Evolutionary conservation across 2,329 filamentous ascomycete genomes (phyloP).

Genomic region (Epichloe sibirici): DNA sequence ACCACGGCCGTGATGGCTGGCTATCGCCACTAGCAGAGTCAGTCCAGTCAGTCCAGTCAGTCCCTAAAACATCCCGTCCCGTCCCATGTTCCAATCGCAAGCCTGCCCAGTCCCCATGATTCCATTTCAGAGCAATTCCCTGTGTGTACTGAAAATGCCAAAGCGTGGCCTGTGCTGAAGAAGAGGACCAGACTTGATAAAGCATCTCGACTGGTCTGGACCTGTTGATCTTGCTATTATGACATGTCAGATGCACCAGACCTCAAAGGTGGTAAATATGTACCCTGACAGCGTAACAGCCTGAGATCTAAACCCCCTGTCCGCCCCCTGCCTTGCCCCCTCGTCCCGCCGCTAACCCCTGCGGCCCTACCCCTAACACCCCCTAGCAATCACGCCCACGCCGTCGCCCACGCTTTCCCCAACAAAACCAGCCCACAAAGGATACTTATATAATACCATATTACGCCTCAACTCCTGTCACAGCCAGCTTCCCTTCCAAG

Average conservation of each 20-base stretch:
- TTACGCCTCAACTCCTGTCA: not conserved
- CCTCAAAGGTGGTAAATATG: not conserved
- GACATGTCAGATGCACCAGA: not conserved
- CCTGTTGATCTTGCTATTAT: not conserved
- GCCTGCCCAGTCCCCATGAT: not conserved
- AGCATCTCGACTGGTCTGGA: not conserved
- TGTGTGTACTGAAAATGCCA: not conserved
- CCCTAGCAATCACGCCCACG: not conserved
- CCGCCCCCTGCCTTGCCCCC: not conserved
- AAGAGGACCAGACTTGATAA: no score
- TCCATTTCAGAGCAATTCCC: conserved; percentile 1
- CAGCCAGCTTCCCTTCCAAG: not conserved
- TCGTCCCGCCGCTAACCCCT: not conserved
- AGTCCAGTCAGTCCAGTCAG: not conserved
- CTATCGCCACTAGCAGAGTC: no score
- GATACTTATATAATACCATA: not conserved
- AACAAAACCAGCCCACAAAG: not conserved
- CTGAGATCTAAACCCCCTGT: not conserved
- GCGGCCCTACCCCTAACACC: not conserved
- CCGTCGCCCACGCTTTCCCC: not conserved
- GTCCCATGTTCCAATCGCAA: not conserved
- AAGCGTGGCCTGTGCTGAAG: not conserved
- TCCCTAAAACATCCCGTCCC: no score
- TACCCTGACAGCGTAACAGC: not conserved
- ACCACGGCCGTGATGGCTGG: not conserved